These are phyloP conservation scores for Flaveria bidentis DNA, from an alignment of 129 eudicot species.

Conservation along the genomic window DNA sequence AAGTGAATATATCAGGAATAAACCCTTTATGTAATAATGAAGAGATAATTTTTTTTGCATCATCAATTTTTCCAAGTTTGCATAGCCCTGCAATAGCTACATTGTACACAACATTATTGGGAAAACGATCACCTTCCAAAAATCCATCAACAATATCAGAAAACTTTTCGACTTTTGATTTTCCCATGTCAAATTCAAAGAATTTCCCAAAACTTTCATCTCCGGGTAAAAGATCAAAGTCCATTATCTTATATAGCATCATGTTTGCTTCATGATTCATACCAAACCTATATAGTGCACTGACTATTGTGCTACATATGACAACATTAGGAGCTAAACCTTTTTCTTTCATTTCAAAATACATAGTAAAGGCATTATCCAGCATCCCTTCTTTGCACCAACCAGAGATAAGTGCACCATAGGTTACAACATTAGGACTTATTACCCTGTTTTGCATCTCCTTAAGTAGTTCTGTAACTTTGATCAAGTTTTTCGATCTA, in stretches of 20 bases:
- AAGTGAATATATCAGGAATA: conserved; percentile 71
- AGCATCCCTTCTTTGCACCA: conserved; percentile 71
- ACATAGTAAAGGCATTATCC: conserved; percentile 61
- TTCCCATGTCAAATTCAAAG: conserved; percentile 34
- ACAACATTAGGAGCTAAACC: conserved; percentile 61
- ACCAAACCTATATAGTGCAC: conserved; percentile 65
- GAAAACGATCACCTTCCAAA: conserved; percentile 35
- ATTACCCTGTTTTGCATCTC: conserved; percentile 54
- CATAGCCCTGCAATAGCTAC: conserved; percentile 73
- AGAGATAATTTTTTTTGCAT: conserved; percentile 48
- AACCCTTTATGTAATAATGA: conserved; percentile 60
- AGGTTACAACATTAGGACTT: conserved; percentile 60
- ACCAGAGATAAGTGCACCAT: conserved; percentile 79
- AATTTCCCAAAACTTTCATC: conserved; percentile 36
- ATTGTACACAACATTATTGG: conserved; percentile 64
- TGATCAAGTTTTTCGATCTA: conserved; percentile 36
- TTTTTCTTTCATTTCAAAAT: conserved; percentile 66
- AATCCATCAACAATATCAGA: conserved; percentile 45
- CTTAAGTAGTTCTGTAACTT: conserved; percentile 40
- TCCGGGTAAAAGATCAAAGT: conserved; percentile 43
- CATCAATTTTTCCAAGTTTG: conserved; percentile 64
- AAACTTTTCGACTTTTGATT: conserved; percentile 32
- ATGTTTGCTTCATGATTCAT: conserved; percentile 60
- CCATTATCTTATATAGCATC: conserved; percentile 64
- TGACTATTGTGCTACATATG: conserved; percentile 60